These are phyloP conservation scores for Pezicula carpinea DNA, from an alignment of 2,329 filamentous ascomycete species.

Conservation along the genomic window DNA sequence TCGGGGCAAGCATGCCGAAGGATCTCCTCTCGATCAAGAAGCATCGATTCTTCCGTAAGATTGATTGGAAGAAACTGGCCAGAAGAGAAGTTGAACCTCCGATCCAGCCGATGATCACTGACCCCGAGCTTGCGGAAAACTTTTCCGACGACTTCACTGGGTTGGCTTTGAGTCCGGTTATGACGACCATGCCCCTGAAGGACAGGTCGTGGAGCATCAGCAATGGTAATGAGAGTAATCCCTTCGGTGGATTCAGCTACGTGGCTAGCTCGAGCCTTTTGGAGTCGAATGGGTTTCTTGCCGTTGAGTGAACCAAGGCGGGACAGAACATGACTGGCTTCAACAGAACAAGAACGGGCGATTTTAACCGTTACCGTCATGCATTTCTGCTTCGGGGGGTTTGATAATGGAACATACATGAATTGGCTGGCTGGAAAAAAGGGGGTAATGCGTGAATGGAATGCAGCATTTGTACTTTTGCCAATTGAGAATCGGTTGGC, in stretches of 20 bases:
- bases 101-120: constrained; percentile 89
- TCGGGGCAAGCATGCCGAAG: constrained; percentile 84
- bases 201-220: constrained; percentile 18
- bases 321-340: too few species aligned
- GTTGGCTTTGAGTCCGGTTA: constrained; percentile 71
- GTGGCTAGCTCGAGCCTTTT: constrained; percentile 30
- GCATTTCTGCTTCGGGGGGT: too few species aligned
- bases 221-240: constrained; percentile 19
- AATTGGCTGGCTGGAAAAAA: too few species aligned
- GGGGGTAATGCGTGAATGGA: too few species aligned
- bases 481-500: too few species aligned
- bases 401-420: too few species aligned
- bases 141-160: constrained; percentile 91
- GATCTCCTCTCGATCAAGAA: constrained; percentile 82
- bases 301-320: background rate
- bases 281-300: constrained; percentile 21
- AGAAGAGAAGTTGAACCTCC: constrained; percentile 80
- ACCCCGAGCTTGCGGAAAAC: constrained; percentile 94
- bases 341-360: too few species aligned
- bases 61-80: constrained; percentile 87
- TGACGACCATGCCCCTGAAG: constrained; percentile 30
- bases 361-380: too few species aligned
- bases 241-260: constrained; percentile 31
- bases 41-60: constrained; percentile 94
- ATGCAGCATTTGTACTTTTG: too few species aligned